Conservation (phyloP, 495 filamentous ascomycete genomes). For the Barbatosphaeria neglecta region DNA sequence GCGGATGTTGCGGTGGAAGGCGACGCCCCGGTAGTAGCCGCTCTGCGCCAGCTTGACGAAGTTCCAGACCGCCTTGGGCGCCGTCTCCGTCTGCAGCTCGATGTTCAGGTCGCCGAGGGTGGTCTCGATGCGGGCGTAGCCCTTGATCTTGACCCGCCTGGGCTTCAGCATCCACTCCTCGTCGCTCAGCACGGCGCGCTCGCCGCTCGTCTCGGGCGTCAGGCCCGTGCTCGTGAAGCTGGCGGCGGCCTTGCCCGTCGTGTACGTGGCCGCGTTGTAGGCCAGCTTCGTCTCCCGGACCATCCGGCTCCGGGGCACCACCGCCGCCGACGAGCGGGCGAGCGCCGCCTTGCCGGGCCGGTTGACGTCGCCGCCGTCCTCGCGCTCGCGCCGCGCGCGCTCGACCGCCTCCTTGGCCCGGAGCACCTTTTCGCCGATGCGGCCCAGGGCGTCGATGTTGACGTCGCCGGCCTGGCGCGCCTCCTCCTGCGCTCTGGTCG, state of each 20-base stretch:
- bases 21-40: conserved; percentile 74
- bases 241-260: conserved; percentile 83
- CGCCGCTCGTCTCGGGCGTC: conserved; percentile 78
- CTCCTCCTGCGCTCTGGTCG: conserved; percentile 35
- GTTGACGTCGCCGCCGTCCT: conserved; percentile 38
- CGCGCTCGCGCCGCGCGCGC: conserved; percentile 53
- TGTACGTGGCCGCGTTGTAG: conserved; percentile 81
- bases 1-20: conserved; percentile 84
- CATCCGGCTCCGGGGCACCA: conserved; percentile 17
- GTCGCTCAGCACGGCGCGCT: conserved; percentile 74
- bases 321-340: conserved; percentile 23
- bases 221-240: conserved; percentile 91
- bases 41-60: conserved; percentile 80
- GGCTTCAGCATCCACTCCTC: conserved; percentile 95
- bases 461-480: conserved; percentile 54
- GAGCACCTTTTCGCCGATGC: conserved; percentile 70
- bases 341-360: conserved; percentile 31
- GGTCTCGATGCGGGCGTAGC: conserved; percentile 82
- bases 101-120: conserved; percentile 73
- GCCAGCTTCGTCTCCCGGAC: conserved; percentile 42
- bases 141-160: conserved; percentile 73
- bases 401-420: conserved; percentile 87
- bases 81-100: conserved; percentile 81
- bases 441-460: conserved; percentile 66
- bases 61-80: conserved; percentile 92